Percentiles rank a stretch among this genome's conserved stretches.
Evolutionary conservation across 2,329 filamentous ascomycete species (phyloP).

Genomic region (Paraconiothyrium sp.): DNA sequence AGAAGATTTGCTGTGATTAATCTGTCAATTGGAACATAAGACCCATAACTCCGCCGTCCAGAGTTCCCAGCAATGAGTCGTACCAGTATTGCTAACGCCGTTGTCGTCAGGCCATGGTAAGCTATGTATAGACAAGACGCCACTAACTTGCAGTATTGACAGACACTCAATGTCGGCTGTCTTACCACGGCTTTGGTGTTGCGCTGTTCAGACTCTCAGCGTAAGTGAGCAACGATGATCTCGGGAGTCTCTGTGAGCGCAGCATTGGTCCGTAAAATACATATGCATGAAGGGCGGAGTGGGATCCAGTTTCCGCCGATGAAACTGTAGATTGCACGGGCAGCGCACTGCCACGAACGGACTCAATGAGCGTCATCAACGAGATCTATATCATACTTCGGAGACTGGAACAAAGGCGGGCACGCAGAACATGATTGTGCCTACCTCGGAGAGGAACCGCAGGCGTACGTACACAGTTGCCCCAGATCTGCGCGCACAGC

Average conservation of each 20-base stretch:
- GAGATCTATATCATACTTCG: background rate
- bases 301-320: conserved; percentile 1
- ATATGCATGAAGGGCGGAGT: background rate
- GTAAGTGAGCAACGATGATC: background rate
- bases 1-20: no score
- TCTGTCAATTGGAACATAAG: no score
- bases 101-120: no score
- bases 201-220: background rate
- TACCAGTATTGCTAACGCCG: no score
- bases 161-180: no score
- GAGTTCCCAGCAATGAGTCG: no score
- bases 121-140: no score
- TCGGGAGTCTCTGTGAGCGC: background rate
- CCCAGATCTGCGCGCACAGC: conserved; percentile 14
- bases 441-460: background rate
- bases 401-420: background rate
- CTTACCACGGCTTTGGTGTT: no score
- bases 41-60: no score
- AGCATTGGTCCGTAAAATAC: background rate
- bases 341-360: background rate
- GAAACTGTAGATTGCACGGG: conserved; percentile 1
- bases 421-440: background rate
- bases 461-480: background rate
- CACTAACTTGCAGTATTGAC: no score
- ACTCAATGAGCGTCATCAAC: background rate